These are phyloP conservation scores for Dichotomocladium elegans DNA, from an alignment of 371 early-diverging fungal genomes.

Conservation along the genomic window DNA sequence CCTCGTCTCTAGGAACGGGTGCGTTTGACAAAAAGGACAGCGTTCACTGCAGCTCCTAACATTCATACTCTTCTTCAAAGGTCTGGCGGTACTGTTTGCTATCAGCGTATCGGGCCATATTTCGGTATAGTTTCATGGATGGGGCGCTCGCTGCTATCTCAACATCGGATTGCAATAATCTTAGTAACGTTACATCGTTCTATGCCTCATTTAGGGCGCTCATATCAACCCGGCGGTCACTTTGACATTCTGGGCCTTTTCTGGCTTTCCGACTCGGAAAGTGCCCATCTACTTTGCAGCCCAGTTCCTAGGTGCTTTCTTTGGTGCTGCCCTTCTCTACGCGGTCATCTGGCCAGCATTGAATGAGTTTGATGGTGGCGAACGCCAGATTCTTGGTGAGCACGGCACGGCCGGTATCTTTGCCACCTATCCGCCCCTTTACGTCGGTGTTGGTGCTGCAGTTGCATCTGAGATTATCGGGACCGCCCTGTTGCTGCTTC, in stretches of 20 bases:
- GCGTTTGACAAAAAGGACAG: not conserved
- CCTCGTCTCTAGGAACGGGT: conserved; percentile 40
- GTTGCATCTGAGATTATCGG: conserved; percentile 76
- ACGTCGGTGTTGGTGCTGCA: conserved; percentile 56
- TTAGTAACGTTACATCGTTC: not conserved
- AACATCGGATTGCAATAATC: not conserved
- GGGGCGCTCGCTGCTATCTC: not conserved
- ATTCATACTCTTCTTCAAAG: conserved; percentile 7
- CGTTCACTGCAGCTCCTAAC: not conserved
- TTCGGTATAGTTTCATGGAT: conserved; percentile 42
- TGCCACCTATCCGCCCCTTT: conserved; percentile 58
- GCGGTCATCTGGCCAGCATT: conserved; percentile 52
- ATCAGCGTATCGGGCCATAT: conserved; percentile 70
- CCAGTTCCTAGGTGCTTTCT: conserved; percentile 69
- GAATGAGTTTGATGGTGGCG: conserved; percentile 57
- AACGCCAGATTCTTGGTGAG: conserved; percentile 49
- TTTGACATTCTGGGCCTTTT: conserved; percentile 61
- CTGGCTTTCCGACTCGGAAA: conserved; percentile 64
- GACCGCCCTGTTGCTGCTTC: conserved; percentile 68
- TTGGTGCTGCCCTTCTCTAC: conserved; percentile 69
- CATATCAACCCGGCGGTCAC: conserved; percentile 83
- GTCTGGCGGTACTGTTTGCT: conserved; percentile 35
- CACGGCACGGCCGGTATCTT: conserved; percentile 68
- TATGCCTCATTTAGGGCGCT: conserved; percentile 50
- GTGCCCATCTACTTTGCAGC: conserved; percentile 62